Percentiles rank a stretch among this genome's conserved stretches.
These are phyloP conservation scores for Sorghum bicolor DNA, from an alignment of 176 grass and related monocot genomes.

Conservation along the genomic window DNA sequence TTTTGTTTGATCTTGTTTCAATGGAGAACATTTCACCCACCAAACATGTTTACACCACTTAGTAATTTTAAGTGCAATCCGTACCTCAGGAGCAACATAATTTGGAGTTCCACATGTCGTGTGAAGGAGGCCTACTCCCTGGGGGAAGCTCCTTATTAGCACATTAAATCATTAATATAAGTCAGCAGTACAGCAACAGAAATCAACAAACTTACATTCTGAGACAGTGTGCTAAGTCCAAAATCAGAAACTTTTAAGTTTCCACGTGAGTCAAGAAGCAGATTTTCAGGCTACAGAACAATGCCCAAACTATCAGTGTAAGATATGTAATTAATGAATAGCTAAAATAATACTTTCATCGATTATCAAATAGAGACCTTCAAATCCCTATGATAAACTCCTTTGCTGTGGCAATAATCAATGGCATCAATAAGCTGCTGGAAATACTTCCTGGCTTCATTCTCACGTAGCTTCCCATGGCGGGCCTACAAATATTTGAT, in stretches of 20 bases:
- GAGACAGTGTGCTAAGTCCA: conserved; percentile 78
- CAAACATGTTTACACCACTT: neutral
- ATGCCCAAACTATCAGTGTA: conserved; percentile 9
- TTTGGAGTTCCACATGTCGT: conserved; percentile 94
- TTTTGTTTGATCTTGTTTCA: neutral
- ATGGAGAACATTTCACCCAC: neutral
- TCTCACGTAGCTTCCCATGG: conserved; percentile 62
- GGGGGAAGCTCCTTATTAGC: conserved; percentile 20
- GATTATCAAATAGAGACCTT: conserved; percentile 56
- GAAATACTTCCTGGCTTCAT: conserved; percentile 82
- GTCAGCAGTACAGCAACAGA: conserved; percentile 7
- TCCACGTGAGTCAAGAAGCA: conserved; percentile 76
- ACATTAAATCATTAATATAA: conserved; percentile 29
- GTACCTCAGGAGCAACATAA: conserved; percentile 98
- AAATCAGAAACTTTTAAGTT: conserved; percentile 98
- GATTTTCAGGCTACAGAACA: conserved; percentile 83
- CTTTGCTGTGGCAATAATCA: conserved; percentile 89
- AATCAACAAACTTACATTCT: conserved; percentile 56
- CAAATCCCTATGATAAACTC: conserved; percentile 93
- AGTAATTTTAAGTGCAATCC: neutral
- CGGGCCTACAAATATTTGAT: conserved; percentile 52
- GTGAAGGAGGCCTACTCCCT: conserved; percentile 81
- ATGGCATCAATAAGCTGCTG: conserved; percentile 93
- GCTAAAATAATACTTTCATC: neutral
- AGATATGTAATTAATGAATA: neutral